These are phyloP conservation scores for Trichophyton rubrum DNA, from an alignment of 2,329 filamentous ascomycete species.

Conservation along the genomic window DNA sequence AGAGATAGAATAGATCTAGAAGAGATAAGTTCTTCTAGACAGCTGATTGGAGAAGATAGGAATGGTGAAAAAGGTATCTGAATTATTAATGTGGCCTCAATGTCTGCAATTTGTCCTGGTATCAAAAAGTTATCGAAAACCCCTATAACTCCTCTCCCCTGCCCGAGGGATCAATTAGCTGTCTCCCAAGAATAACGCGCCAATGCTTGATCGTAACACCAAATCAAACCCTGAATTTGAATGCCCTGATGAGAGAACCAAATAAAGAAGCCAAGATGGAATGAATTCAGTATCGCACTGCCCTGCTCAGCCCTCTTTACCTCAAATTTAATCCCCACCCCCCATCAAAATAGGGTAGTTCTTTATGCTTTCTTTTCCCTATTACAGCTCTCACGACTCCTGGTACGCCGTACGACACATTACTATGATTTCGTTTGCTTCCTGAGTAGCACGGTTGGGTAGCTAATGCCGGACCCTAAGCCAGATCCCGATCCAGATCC, in stretches of 20 bases:
- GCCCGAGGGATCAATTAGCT: not conserved
- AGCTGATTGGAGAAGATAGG: too few relatives aligned
- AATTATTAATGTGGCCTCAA: not conserved
- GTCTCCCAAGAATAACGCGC: not conserved
- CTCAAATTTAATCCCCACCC: not conserved
- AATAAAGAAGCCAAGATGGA: not conserved
- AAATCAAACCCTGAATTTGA: not conserved
- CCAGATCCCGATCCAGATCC: not conserved
- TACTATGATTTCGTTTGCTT: not conserved
- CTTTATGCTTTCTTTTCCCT: not conserved
- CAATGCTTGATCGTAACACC: not conserved
- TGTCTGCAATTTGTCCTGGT: not conserved
- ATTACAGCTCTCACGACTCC: not conserved
- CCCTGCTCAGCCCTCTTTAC: not conserved
- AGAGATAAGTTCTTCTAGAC: too few relatives aligned
- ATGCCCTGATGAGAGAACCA: too few relatives aligned
- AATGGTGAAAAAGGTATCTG: too few relatives aligned
- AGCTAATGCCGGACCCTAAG: not conserved
- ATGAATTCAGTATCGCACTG: not conserved
- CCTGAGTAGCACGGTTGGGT: conserved; percentile 1
- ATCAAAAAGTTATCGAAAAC: not conserved
- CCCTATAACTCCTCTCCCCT: not conserved
- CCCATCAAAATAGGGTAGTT: not conserved
- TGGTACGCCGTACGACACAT: not conserved
- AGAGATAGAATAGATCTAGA: too few relatives aligned